phyloP scores from a whole-genome alignment of 768 basidiomycete species.

The Kwoniella heveanensis region DNA sequence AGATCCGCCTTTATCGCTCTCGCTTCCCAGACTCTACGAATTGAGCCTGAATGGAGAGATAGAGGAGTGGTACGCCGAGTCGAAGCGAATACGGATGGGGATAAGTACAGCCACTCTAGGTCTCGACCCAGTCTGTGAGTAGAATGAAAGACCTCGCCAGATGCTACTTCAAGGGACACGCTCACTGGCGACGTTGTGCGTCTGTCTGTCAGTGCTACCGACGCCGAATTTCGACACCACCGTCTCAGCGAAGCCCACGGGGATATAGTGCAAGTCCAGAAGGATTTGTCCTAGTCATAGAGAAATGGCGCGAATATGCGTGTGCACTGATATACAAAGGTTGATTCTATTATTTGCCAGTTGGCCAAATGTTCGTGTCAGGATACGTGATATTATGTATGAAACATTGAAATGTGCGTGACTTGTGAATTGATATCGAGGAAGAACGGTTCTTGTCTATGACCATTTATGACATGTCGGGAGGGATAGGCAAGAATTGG shows the following conservation, averaged over 20 bases:
- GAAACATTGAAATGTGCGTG: too few relatives aligned
- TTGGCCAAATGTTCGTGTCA: not conserved
- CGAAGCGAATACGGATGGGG: conserved; percentile 10
- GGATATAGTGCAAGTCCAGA: too few relatives aligned
- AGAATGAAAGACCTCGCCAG: too few relatives aligned
- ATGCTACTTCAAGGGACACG: too few relatives aligned
- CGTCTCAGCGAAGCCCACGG: not conserved
- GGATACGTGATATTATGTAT: too few relatives aligned
- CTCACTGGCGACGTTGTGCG: too few relatives aligned
- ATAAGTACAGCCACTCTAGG: conserved; percentile 10
- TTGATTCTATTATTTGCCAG: not conserved
- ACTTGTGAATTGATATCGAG: too few relatives aligned
- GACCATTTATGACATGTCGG: too few relatives aligned
- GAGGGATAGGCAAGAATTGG: conserved; percentile 39
- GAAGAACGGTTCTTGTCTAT: too few relatives aligned
- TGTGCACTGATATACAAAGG: not conserved
- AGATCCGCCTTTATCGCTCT: not conserved
- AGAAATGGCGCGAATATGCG: not conserved
- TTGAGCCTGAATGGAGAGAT: not conserved
- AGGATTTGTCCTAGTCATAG: too few relatives aligned
- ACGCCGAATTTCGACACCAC: not conserved
- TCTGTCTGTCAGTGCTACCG: not conserved
- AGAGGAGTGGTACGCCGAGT: conserved; percentile 7
- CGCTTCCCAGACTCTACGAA: not conserved
- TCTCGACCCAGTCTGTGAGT: conserved; percentile 10